Evolutionary conservation across 176 grass and related monocot species (phyloP), one percentile per base, ranked within the genome.

Genomic region (maize (Zea mays)): DNA sequence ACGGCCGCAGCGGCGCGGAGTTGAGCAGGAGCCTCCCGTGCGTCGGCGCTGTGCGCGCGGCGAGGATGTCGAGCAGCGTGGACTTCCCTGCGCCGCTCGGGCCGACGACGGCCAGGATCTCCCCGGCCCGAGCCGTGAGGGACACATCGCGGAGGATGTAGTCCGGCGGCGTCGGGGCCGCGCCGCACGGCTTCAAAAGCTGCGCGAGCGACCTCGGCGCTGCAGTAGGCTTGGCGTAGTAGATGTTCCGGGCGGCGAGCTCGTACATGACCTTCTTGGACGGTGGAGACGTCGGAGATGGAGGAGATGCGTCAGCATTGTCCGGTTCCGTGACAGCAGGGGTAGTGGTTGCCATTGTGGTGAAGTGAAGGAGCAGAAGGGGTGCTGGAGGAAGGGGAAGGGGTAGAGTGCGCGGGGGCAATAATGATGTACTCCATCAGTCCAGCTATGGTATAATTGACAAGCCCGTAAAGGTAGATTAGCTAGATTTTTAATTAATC

Each of bases 21-120:
- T 98, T 98, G 37, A 98, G 82, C 2, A 91, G 83, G 51, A 98
- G 87, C 14, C 51, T 17, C 1, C 95, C 95, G 40, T 77, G 59
- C 20, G 95, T 90, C 3, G 95, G 95, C 70, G 85, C 75, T 0
- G 79, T 85, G 65, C 87, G 89, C 63, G 87, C 87, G 0, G 95
- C 89, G 0, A 98, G 95, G 73, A 98, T 94, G 80, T 98, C 95
- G 71, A 98, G 82, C 52, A 98, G 77, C 7, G 95, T 98, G 3
- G 95, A 94, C 82, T 98, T 98, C 9, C 95, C 95, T 12, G 95
- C 91, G 37, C 95, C 95, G 69, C 95, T 98, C 1, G 95, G 95
- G 0, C 95, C 95, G 0, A 98, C 95, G 41, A 98, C 80, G 36
- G 95, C 95, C 0, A 98, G 91, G 74, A 98, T 65, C 90, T 98